Base-by-base conservation (phyloP, 805 yeast genomes). In the Kluyveromyces dobzhanskii region DNA sequence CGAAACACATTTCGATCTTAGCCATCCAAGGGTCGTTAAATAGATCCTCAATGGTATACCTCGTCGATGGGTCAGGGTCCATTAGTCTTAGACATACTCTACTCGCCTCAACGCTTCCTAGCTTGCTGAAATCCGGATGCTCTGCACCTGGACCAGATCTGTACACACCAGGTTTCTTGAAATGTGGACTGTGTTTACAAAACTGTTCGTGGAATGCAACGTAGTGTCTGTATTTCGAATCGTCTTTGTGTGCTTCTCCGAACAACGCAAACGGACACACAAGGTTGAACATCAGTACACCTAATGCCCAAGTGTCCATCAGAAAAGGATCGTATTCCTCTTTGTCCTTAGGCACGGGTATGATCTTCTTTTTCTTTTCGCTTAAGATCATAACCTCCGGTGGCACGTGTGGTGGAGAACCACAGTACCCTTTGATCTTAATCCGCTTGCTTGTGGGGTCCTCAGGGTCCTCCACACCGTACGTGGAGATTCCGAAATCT, bases 351-450 rank as follows among this genome's bases (percentile, higher is more conserved):
- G 37, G 37, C 54, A 50, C 62, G 49, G 58, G 65, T 65, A 53
- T 47, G n/a, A 41, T 39, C 37, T 56, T 52, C 39, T 57, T 50
- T 7, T 51, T 39, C 39, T 54, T 59, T 28, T 64, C 71, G 43
- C 66, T 68, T 45, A 73, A 63, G 19, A 62, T 55, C 73, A 76
- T 71, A 12, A 81, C 84, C 58, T 83, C 92, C 1, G 94, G 92
- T 4, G 90, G 77, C 10, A 80, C 75, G 57, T 80, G 83, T 1
- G 92, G 92, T 3, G 92, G 85, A 1, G 88, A 80, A 2, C 94
- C 92, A 31, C 81, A 80, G 55, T 72, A 71, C 2, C 75, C 64
- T 30, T 70, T 63, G 28, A 63, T 60, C 23, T 47, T 31, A 33
- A 56, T 62, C 7, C 62, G 35, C 4, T 48, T 70, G 17, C 75